Evolutionary conservation across 768 basidiomycete genomes (phyloP).

Genomic region (Tylopilus subfusipes): DNA sequence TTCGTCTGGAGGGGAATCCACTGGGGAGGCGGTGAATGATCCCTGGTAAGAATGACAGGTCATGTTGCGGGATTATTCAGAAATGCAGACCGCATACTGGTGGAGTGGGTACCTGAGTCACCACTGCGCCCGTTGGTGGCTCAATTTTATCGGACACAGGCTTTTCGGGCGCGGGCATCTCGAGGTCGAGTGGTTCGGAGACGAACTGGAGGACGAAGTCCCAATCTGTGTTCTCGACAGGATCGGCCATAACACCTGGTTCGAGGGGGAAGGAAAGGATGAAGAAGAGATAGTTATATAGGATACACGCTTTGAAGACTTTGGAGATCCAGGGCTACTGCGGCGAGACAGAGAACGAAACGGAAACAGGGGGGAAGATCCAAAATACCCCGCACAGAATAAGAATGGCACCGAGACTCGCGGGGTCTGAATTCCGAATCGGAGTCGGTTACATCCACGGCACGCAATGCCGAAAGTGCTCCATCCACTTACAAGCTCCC

Average conservation of each 20-base stretch:
- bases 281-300: not conserved
- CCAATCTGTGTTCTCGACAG: slow-evolving; percentile 52
- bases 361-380: slow-evolving; percentile 19
- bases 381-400: slow-evolving; percentile 1
- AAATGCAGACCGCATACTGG: slow-evolving; percentile 42
- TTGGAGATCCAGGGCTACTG: not conserved
- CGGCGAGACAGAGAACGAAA: not conserved
- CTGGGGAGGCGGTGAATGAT: slow-evolving; percentile 34
- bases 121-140: slow-evolving; percentile 7
- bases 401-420: slow-evolving; percentile 7
- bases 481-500: no score
- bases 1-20: slow-evolving; percentile 35
- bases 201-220: slow-evolving; percentile 62
- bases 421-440: slow-evolving; percentile 13
- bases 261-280: not conserved
- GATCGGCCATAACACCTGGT: slow-evolving; percentile 17
- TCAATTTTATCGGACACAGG: slow-evolving; percentile 27
- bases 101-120: slow-evolving; percentile 58
- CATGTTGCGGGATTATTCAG: slow-evolving; percentile 2
- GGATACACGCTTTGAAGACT: not conserved
- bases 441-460: slow-evolving; percentile 16
- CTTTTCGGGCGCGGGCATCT: slow-evolving; percentile 36
- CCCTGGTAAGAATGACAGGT: slow-evolving; percentile 19
- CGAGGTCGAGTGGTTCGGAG: slow-evolving; percentile 41
- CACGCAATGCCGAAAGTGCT: slow-evolving; percentile 15